Base-by-base conservation (phyloP, 768 basidiomycete species). In the Russula griseocarnosa region DNA sequence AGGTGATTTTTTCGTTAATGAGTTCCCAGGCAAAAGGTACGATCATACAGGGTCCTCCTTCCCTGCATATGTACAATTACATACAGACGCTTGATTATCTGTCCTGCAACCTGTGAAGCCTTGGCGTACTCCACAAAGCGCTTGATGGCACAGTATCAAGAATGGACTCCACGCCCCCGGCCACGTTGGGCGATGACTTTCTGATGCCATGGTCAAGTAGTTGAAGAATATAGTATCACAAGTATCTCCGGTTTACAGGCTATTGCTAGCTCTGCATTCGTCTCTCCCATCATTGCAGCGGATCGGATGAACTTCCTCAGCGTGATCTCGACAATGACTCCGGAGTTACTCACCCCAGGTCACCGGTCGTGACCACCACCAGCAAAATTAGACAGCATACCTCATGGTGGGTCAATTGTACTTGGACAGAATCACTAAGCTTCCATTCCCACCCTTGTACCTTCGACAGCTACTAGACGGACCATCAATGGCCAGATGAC, bases 361-460 rank as follows among this genome's bases (percentile, higher is more conserved):
- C 14, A n/a, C 28, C 22, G 22, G 24, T 30, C 16, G 47, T 16
- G 53, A 30, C 53, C 24, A 22, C 51, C 30, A 30, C 28, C 42
- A 5, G 32, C 13, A 47, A 55, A 47, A 20, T 11, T 14, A 36
- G 46, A 49, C 52, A 26, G 40, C 36, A 24, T 55, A 9, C 24
- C 22, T 52, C 51, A 49, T 24, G 58, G 30, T 49, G 28, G 34
- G 28, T 20, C 32, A 51, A 11, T 28, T 47, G n/a, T 28, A 2
- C 58, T 26, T 50, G 51, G 6, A 20, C 58, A 54, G 26, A 13
- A 40, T n/a, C 22, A 24, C 46, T 26, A 26, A 36, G 11, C 58
- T 64, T 46, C 52, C 53, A 55, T 64, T 55, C 53, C 26, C 28
- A 24, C 30, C 34, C 30, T 50, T 46, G 53, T 9, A n/a, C 47